Conservation (phyloP, 768 basidiomycete species). For the Auricularia sp. region DNA sequence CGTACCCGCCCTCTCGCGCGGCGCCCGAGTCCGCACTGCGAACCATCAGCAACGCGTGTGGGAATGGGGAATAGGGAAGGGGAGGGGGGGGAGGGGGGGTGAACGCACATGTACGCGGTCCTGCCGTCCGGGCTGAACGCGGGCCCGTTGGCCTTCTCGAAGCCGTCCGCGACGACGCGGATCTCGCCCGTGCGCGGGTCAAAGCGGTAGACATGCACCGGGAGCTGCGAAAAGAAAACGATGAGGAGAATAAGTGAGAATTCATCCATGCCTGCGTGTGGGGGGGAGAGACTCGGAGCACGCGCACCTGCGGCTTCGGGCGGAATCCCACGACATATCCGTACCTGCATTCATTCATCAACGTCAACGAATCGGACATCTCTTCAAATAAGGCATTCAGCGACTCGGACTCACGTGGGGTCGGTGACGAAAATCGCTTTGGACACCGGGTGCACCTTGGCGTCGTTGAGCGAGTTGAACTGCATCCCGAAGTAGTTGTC, state of each 20-base stretch:
- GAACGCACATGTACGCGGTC: constrained; percentile 50
- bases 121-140: constrained; percentile 59
- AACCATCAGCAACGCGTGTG: neutral
- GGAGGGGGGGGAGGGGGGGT: neutral
- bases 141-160: constrained; percentile 64
- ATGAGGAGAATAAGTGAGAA: neutral
- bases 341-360: constrained; percentile 31
- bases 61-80: neutral
- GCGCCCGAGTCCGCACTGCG: constrained; percentile 3
- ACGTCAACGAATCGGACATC: no score
- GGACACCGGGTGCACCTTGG: constrained; percentile 58
- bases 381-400: no score
- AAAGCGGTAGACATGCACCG: constrained; percentile 71
- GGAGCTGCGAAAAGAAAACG: constrained; percentile 28
- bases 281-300: neutral
- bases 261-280: neutral
- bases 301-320: constrained; percentile 33
- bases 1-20: constrained; percentile 23
- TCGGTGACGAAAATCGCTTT: constrained; percentile 72
- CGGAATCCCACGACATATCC: constrained; percentile 60
- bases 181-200: constrained; percentile 56
- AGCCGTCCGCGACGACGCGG: constrained; percentile 67
- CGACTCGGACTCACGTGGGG: constrained; percentile 35
- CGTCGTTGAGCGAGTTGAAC: constrained; percentile 75
- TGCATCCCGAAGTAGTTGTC: constrained; percentile 75